Percentiles rank a stretch among this genome's conserved stretches.
phyloP scores from a whole-genome alignment of 2,329 filamentous ascomycete species.

The Leptographium flavum region DNA sequence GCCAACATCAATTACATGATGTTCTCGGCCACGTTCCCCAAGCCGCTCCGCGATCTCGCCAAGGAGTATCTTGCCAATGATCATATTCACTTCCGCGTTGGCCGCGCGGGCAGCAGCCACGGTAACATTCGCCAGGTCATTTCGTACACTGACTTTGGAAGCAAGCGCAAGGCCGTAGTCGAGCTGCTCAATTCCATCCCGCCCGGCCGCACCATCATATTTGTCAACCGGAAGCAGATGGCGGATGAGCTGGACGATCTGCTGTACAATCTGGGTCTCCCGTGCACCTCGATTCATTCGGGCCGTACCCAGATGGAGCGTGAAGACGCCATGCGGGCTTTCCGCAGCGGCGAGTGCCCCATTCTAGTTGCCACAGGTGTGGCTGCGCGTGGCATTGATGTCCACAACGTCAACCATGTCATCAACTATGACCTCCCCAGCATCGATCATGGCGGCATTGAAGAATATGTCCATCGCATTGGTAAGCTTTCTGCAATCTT shows the following conservation, averaged over 20 bases:
- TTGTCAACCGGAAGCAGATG: slow-evolving; percentile 67
- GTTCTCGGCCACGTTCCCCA: slow-evolving; percentile 92
- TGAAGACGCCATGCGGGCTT: slow-evolving; percentile 79
- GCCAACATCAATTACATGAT: slow-evolving; percentile 59
- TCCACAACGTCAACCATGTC: slow-evolving; percentile 75
- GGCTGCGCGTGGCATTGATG: slow-evolving; percentile 76
- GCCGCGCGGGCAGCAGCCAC: slow-evolving; percentile 72
- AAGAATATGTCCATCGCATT: slow-evolving; percentile 89
- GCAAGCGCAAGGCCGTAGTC: slow-evolving; percentile 58
- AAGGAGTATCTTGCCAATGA: slow-evolving; percentile 59
- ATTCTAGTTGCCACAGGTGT: slow-evolving; percentile 81
- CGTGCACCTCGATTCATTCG: slow-evolving; percentile 76
- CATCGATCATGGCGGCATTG: slow-evolving; percentile 65
- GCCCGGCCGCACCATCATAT: slow-evolving; percentile 72
- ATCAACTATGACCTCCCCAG: slow-evolving; percentile 86
- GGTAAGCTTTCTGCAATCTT: slow-evolving; percentile 42
- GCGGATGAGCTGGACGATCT: slow-evolving; percentile 82
- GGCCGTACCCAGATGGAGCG: slow-evolving; percentile 83
- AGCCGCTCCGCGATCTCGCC: slow-evolving; percentile 60
- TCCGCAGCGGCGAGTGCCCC: slow-evolving; percentile 59
- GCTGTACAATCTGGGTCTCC: slow-evolving; percentile 64
- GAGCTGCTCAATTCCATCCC: slow-evolving; percentile 57
- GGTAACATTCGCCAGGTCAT: slow-evolving; percentile 70
- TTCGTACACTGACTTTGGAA: slow-evolving; percentile 46
- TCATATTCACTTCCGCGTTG: slow-evolving; percentile 70